Base-by-base conservation (phyloP, 2,329 filamentous ascomycete genomes). In the Aureobasidium sp. region DNA sequence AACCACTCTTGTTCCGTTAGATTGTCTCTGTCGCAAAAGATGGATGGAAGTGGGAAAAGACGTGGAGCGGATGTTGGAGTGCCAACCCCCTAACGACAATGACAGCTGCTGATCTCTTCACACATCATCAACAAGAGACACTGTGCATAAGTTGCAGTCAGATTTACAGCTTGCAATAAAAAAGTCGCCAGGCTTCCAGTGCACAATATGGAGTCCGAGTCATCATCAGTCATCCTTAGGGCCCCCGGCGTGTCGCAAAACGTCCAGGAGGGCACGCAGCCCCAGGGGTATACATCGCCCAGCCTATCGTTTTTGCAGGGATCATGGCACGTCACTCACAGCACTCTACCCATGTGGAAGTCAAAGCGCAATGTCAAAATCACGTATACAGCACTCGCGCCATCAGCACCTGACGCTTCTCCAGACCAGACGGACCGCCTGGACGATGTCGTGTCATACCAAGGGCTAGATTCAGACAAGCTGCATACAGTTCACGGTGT, bases 261-360 rank as follows among this genome's bases (percentile, higher is more conserved):
- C n/a, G 39, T 37, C 63, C 27, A 49, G 53, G 63, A 4, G 21
- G 21, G 21, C 21, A 47, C 42, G 63, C 30, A 53, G 16, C 63
- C 67, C 25, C 70, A 42, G 37, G 71, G 51, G 8, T 77, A 77
- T 71, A 63, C 72, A 14, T 65, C 77, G 1, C 85, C 85, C 5
- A 70, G 81, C 3, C 72, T 84, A 29, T 73, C 80, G 62, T 89
- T 82, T 80, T 81, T 91, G 49, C 74, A 79, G 59, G 79, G 85
- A 63, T 88, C 84, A 63, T 91, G 88, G 88, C 77, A 82, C 67
- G 87, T 91, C 61, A 89, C 87, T 11, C 87, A 91, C 76, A 89
- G 85, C 5, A 90, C 87, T 5, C 83, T 91, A 11, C 77, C 82
- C 65, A 91, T 94, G 88, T 95, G 90, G 90, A 85, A 85, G 67